These are phyloP conservation scores for Nannizziopsis arthrosporioides DNA, from an alignment of 2,329 filamentous ascomycete genomes.

Conservation along the genomic window DNA sequence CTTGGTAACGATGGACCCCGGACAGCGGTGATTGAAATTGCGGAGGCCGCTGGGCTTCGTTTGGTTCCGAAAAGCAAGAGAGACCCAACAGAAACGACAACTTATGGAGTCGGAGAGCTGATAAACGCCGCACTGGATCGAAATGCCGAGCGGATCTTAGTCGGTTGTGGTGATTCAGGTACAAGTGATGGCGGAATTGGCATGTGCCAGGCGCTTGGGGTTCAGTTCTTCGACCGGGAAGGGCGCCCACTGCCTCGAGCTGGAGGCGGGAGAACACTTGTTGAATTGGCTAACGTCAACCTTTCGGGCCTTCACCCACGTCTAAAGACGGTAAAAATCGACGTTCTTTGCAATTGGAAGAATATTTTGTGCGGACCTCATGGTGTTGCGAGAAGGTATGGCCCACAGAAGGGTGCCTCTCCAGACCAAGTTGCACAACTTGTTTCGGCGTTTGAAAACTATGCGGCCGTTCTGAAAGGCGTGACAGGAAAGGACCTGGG, in stretches of 20 bases:
- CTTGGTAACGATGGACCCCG: slow-evolving; percentile 23
- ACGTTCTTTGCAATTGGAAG: slow-evolving; percentile 43
- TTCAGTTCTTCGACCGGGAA: slow-evolving; percentile 31
- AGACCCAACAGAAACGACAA: slow-evolving; percentile 40
- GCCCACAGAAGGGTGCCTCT: slow-evolving; percentile 42
- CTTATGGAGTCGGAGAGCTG: slow-evolving; percentile 42
- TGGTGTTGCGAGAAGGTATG: slow-evolving; percentile 42
- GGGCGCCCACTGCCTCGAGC: slow-evolving; percentile 31
- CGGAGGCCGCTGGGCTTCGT: slow-evolving; percentile 42
- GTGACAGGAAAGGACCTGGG: slow-evolving; percentile 30
- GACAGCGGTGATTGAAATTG: slow-evolving; percentile 44
- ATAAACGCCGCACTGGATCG: slow-evolving; percentile 37
- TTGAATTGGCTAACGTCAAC: slow-evolving; percentile 31
- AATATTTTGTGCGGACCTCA: slow-evolving; percentile 41
- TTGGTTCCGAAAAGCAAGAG: slow-evolving; percentile 37
- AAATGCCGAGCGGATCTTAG: slow-evolving; percentile 37
- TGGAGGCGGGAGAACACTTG: slow-evolving; percentile 33
- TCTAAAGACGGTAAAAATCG: slow-evolving; percentile 31
- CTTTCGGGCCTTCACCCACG: slow-evolving; percentile 31
- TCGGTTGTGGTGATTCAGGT: slow-evolving; percentile 45
- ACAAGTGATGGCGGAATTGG: slow-evolving; percentile 44
- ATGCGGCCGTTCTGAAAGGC: slow-evolving; percentile 29
- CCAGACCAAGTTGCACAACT: slow-evolving; percentile 34
- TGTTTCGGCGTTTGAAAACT: slow-evolving; percentile 33
- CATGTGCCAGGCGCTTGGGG: slow-evolving; percentile 45